A percentile compares a stretch with the other conserved stretches of the same genome.
These are phyloP conservation scores for Trichosporon faecale DNA, from an alignment of 1,284 basidiomycete genomes.

Conservation along the genomic window DNA sequence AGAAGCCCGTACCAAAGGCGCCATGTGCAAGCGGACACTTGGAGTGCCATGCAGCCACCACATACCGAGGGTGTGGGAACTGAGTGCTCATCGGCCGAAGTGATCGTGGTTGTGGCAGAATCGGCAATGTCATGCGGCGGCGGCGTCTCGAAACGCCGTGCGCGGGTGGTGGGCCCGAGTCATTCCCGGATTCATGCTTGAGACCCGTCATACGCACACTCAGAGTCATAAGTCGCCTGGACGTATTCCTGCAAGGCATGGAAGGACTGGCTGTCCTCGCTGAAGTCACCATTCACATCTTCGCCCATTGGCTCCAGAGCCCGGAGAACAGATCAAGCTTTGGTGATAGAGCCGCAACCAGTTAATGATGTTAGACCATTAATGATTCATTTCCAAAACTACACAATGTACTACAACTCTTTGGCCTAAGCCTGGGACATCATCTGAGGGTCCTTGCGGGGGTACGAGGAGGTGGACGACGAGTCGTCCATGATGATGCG, in stretches of 20 bases:
- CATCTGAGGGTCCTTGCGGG: slow-evolving; percentile 8
- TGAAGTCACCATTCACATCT: too few species aligned
- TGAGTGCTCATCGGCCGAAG: background rate
- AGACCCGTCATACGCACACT: too few species aligned
- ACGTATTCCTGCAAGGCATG: too few species aligned
- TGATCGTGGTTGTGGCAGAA: background rate
- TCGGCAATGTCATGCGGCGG: background rate
- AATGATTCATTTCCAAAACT: background rate
- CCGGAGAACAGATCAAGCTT: too few species aligned
- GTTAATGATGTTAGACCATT: background rate
- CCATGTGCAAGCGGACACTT: background rate
- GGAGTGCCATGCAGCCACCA: background rate
- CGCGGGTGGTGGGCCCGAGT: background rate
- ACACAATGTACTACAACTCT: background rate
- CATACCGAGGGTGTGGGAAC: background rate
- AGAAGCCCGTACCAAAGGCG: background rate
- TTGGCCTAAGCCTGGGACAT: background rate
- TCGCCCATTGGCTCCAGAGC: too few species aligned
- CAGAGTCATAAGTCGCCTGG: too few species aligned
- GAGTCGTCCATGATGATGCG: slow-evolving; percentile 6
- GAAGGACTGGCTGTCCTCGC: too few species aligned
- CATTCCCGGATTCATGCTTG: too few species aligned
- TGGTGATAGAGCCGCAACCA: too few species aligned
- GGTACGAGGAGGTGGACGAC: slow-evolving; percentile 8
- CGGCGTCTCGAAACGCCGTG: background rate